These are phyloP conservation scores for Phaeodactylum tricornutum DNA, from an alignment of 108 stramenopile species.

Conservation along the genomic window DNA sequence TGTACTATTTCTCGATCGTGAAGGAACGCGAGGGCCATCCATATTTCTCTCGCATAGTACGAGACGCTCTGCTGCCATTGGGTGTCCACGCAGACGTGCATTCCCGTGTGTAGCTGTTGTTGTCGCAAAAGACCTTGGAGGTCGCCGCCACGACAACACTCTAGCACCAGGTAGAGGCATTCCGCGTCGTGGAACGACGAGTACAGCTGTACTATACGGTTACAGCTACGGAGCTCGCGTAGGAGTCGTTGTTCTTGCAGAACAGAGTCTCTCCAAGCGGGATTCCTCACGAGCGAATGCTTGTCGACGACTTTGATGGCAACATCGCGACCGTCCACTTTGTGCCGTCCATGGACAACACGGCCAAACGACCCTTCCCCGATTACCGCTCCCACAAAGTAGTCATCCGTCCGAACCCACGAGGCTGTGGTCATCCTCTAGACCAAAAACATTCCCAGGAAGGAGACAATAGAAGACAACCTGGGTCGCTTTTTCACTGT, in stretches of 20 bases:
- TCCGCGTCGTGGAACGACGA: conserved; percentile 30
- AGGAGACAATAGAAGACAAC: no score
- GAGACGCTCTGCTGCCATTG: conserved; percentile 2
- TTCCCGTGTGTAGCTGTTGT: not conserved
- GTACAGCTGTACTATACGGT: conserved; percentile 4
- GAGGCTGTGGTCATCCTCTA: no score
- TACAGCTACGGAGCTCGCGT: not conserved
- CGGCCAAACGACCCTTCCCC: conserved; percentile 56
- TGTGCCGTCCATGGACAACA: conserved; percentile 34
- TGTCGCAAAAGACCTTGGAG: conserved; percentile 6
- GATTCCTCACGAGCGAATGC: conserved; percentile 7
- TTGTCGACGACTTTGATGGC: conserved; percentile 31
- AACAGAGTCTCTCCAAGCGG: not conserved
- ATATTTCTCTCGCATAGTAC: conserved; percentile 11
- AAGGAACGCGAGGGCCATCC: conserved; percentile 24
- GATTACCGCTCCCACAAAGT: conserved; percentile 20
- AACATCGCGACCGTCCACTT: conserved; percentile 9
- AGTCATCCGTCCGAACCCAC: no score
- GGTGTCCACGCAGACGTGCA: not conserved
- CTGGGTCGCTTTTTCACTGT: no score
- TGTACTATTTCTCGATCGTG: conserved; percentile 34
- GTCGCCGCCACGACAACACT: conserved; percentile 11
- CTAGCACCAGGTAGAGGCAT: conserved; percentile 23
- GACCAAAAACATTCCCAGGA: no score
- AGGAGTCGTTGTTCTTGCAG: conserved; percentile 14